Conservation (phyloP, 805 yeast species). For the Brettanomyces bruxellensis region DNA sequence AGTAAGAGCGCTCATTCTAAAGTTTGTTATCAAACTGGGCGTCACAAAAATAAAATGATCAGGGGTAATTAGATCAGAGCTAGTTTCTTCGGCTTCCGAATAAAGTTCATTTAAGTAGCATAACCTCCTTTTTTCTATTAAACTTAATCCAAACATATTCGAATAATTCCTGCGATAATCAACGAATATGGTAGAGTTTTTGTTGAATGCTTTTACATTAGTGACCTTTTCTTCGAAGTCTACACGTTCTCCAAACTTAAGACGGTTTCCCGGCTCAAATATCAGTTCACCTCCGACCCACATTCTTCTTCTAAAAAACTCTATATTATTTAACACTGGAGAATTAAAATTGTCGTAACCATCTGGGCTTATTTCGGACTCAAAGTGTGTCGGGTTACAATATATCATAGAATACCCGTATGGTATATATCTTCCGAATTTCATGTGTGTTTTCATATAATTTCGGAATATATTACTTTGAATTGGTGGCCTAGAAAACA, state of each 20-base stretch:
- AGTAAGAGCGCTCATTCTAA: conserved; percentile 66
- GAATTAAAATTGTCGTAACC: conserved; percentile 80
- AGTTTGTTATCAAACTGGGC: conserved; percentile 36
- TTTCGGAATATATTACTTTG: background rate
- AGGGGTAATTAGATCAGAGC: conserved; percentile 7
- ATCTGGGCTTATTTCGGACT: conserved; percentile 45
- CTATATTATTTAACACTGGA: conserved; percentile 29
- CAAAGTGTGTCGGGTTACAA: conserved; percentile 50
- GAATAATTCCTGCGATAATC: conserved; percentile 43
- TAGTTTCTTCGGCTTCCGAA: conserved; percentile 2
- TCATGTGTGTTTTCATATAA: conserved; percentile 6
- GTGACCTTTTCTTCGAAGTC: conserved; percentile 46
- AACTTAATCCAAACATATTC: conserved; percentile 17
- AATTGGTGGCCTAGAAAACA: background rate
- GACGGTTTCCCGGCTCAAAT: conserved; percentile 24
- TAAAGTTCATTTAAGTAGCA: conserved; percentile 44
- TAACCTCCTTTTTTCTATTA: conserved; percentile 49
- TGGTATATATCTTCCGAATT: conserved; percentile 21
- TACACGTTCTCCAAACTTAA: conserved; percentile 30
- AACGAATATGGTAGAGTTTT: conserved; percentile 36
- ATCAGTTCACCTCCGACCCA: conserved; percentile 70
- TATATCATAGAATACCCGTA: conserved; percentile 60
- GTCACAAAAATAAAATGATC: conserved; percentile 20
- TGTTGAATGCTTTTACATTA: conserved; percentile 26
- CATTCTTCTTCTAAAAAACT: conserved; percentile 50